Percentiles rank a stretch among this genome's conserved stretches.
Conservation (phyloP, 768 basidiomycete genomes). For the Mycena latifolia region DNA sequence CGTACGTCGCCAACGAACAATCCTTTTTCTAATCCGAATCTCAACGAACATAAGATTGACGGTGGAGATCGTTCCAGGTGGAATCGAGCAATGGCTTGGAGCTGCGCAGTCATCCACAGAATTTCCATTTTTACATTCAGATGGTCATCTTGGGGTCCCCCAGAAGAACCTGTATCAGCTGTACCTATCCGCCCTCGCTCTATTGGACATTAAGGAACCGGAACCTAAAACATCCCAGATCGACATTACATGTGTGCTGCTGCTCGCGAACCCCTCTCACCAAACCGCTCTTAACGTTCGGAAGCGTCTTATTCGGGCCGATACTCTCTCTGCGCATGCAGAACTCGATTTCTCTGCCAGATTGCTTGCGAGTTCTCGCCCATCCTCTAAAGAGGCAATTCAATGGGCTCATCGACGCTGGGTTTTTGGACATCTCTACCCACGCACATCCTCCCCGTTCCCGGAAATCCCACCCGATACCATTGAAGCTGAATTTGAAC, state of each 20-base stretch:
- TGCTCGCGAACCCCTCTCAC: constrained; percentile 77
- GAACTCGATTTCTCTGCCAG: constrained; percentile 63
- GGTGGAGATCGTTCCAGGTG: constrained; percentile 75
- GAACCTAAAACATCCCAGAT: constrained; percentile 32
- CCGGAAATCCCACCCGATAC: constrained; percentile 51
- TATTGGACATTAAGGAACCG: constrained; percentile 45
- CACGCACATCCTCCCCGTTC: background rate
- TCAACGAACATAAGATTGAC: constrained; percentile 54
- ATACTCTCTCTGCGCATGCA: constrained; percentile 48
- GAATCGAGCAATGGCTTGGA: constrained; percentile 58
- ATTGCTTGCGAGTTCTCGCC: constrained; percentile 63
- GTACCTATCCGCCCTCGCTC: constrained; percentile 58
- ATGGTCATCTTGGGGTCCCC: constrained; percentile 75
- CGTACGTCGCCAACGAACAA: constrained; percentile 9
- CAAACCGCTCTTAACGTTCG: constrained; percentile 75
- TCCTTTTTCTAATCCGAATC: background rate
- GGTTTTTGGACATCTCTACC: constrained; percentile 59
- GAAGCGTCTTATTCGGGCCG: constrained; percentile 62
- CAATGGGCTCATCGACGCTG: constrained; percentile 81
- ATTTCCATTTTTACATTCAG: constrained; percentile 67
- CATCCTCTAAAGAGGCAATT: constrained; percentile 74
- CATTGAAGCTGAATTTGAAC: constrained; percentile 61
- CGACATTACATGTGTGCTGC: constrained; percentile 59
- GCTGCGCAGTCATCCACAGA: constrained; percentile 41
- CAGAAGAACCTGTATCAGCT: constrained; percentile 65